Conservation (phyloP, 192 early-diverging fungal genomes). For the Entomortierella beljakovae region DNA sequence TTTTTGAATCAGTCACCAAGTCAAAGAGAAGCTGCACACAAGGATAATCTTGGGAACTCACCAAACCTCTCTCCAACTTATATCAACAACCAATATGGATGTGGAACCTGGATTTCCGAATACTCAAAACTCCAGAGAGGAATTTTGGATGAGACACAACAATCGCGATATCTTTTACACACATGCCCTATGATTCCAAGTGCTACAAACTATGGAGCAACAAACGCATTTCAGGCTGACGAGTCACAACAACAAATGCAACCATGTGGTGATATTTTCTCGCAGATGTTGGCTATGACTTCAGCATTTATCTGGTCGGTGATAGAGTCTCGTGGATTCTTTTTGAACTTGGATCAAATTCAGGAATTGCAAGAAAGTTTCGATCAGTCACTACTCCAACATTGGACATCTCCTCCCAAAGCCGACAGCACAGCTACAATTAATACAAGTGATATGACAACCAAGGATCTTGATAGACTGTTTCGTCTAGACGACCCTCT, state of each 20-base stretch:
- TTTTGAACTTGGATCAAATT: conserved; percentile 13
- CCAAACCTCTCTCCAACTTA: background rate
- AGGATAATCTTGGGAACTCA: background rate
- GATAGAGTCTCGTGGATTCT: conserved; percentile 21
- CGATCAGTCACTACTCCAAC: background rate
- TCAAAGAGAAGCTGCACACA: background rate
- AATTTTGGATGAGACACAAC: conserved; percentile 10
- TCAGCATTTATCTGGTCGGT: conserved; percentile 34
- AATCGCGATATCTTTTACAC: conserved; percentile 19
- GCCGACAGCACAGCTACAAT: background rate
- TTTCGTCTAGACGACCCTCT: conserved; percentile 19
- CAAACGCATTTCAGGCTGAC: background rate
- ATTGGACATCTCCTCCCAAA: conserved; percentile 7
- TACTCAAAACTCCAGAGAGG: conserved; percentile 16
- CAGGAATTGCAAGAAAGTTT: conserved; percentile 14
- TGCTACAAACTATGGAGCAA: too few species aligned
- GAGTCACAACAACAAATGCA: background rate
- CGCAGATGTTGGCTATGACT: conserved; percentile 31
- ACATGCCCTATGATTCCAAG: conserved; percentile 6
- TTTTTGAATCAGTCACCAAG: conserved; percentile 19
- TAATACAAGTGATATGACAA: conserved; percentile 21
- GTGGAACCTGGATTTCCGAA: conserved; percentile 27
- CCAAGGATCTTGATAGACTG: background rate
- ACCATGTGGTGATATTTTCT: conserved; percentile 24
- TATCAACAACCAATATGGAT: conserved; percentile 6